phyloP scores from a whole-genome alignment of 228 moss, liverwort and hornwort genomes.

The Sphagnum fallax region DNA sequence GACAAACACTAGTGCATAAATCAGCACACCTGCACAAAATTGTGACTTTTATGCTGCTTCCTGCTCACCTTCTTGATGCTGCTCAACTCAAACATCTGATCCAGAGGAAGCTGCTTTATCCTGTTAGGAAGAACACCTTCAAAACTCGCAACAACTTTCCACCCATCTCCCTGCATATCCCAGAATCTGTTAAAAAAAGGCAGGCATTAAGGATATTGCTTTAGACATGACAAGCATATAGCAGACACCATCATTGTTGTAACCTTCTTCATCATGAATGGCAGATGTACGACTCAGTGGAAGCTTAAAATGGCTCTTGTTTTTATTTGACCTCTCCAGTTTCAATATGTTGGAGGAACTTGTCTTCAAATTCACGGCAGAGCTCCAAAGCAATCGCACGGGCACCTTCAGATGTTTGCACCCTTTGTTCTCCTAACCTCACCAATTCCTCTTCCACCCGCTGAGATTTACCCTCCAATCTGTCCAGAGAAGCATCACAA shows the following conservation, averaged over 20 bases:
- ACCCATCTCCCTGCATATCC: constrained; percentile 67
- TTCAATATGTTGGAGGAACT: constrained; percentile 76
- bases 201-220: too few relatives aligned
- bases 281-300: too few relatives aligned
- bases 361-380: constrained; percentile 97
- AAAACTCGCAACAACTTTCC: constrained; percentile 94
- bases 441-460: constrained; percentile 86
- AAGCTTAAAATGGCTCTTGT: too few relatives aligned
- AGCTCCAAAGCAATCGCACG: constrained; percentile 93
- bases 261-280: too few relatives aligned
- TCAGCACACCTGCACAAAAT: too few relatives aligned
- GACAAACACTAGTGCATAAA: too few relatives aligned
- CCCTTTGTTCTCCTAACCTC: constrained; percentile 82
- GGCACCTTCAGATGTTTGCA: constrained; percentile 89
- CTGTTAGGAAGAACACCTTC: constrained; percentile 81
- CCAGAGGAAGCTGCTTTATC: constrained; percentile 79
- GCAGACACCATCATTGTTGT: too few relatives aligned
- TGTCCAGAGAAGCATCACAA: constrained; percentile 15
- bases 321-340: constrained; percentile 70
- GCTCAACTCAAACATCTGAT: constrained; percentile 74
- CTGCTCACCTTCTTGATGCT: constrained; percentile 69
- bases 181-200: too few relatives aligned
- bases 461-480: constrained; percentile 89
- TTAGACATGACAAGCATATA: too few relatives aligned
- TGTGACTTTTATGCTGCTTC: background rate